Evolutionary conservation across 805 yeast genomes (phyloP).

Genomic region (Zygotorulaspora chibaensis): DNA sequence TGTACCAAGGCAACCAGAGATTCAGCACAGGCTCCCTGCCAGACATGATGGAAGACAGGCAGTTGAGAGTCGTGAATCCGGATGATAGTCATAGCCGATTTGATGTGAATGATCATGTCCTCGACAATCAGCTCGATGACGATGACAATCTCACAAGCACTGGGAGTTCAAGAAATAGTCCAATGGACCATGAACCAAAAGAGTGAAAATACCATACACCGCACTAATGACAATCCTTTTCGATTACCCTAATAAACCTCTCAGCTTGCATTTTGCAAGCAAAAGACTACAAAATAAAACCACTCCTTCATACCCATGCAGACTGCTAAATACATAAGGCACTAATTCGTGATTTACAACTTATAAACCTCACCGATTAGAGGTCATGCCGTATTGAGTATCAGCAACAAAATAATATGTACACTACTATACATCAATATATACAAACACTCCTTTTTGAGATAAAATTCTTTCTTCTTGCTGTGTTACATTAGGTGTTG

Average conservation of each 20-base stretch:
- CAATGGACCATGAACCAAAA: slow-evolving; percentile 11
- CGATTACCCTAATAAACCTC: too few relatives aligned
- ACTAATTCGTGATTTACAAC: too few relatives aligned
- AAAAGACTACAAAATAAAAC: too few relatives aligned
- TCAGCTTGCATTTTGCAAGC: too few relatives aligned
- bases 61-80: slow-evolving; percentile 48
- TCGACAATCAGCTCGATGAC: slow-evolving; percentile 7
- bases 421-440: too few relatives aligned
- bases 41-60: slow-evolving; percentile 40
- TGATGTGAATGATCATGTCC: slow-evolving; percentile 11
- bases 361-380: too few relatives aligned
- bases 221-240: too few relatives aligned
- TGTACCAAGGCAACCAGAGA: slow-evolving; percentile 43
- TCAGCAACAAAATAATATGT: too few relatives aligned
- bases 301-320: too few relatives aligned
- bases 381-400: too few relatives aligned
- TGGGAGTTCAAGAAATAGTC: slow-evolving; percentile 13
- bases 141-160: slow-evolving; percentile 13
- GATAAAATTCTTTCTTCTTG: background rate
- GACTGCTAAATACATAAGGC: too few relatives aligned
- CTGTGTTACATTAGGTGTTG: background rate
- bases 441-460: background rate
- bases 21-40: slow-evolving; percentile 54
- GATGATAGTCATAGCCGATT: slow-evolving; percentile 24
- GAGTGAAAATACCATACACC: slow-evolving; percentile 1